Base-by-base conservation (phyloP, 768 basidiomycete genomes). In the Wakefieldia striispora region DNA sequence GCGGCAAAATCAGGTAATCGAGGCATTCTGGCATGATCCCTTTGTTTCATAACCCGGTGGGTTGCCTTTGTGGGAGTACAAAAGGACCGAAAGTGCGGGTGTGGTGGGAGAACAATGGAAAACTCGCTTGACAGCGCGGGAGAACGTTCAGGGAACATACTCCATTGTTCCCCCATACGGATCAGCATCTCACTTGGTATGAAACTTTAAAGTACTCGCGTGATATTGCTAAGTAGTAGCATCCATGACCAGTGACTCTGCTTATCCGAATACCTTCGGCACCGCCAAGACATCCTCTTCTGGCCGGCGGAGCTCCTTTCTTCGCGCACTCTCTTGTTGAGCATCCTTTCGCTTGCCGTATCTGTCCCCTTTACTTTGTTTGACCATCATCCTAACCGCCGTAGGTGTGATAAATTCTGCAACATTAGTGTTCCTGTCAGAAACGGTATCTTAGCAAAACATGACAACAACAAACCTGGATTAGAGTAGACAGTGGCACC, bases 401-500 rank as follows among this genome's bases (percentile, higher is more conserved):
- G 92, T 79, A 6, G 97, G 95, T 1, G 93, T 87, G 40, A 98
- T 75, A 63, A 97, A 99, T 77, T 97, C 97, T 95, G 67, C 27
- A 49, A 38, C 7, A 38, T 29, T 36, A 24, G 4, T 13, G 16
- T 34, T 27, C 36, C 26, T 49, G 35, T 44, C 45, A 47, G 39
- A 21, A 33, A 44, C 16, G 16, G 16, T 35, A 46, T 44, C n/a
- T 20, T 17, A 17, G 17, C 20, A 29, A 44, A 6, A 29, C 36
- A 19, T 20, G 31, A 21, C 14, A 27, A 41, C 36, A 36, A 68
- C 80, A 53, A 59, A 92, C 92, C 92, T 66, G 91, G 88, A 72
- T 99, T 99, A 23, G 93, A 93, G 67, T 86, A 99, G 20, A 99
- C 86, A 2, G 93, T 95, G 12, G 91, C 91, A 19, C 97, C 97